These are phyloP conservation scores for Sporisorium sorghi DNA, from an alignment of 1,284 basidiomycete genomes.

Conservation along the genomic window DNA sequence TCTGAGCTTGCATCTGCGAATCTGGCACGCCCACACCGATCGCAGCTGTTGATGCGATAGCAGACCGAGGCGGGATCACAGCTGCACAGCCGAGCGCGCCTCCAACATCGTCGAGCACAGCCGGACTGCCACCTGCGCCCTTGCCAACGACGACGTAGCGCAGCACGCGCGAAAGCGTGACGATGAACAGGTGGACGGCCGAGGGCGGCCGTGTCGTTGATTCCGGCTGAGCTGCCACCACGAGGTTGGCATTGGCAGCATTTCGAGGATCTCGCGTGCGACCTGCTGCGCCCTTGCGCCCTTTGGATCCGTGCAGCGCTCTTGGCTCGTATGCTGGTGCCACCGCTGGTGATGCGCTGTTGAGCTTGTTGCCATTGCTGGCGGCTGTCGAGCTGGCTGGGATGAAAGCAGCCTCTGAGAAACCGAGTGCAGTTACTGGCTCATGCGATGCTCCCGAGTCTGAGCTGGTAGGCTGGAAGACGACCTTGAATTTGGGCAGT, in stretches of 20 bases:
- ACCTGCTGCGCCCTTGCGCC: slow-evolving; percentile 37
- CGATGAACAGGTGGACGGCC: slow-evolving; percentile 81
- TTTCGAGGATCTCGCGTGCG: slow-evolving; percentile 31
- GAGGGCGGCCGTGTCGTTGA: slow-evolving; percentile 30
- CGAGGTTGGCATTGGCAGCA: not conserved
- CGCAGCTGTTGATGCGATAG: not conserved
- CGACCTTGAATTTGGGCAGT: slow-evolving; percentile 68
- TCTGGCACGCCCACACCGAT: not conserved
- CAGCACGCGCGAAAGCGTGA: slow-evolving; percentile 84
- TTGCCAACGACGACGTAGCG: slow-evolving; percentile 82
- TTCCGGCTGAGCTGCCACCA: slow-evolving; percentile 11
- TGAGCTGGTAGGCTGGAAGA: slow-evolving; percentile 50
- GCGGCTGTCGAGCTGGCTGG: not conserved
- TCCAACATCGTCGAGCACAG: slow-evolving; percentile 85
- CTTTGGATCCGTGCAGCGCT: slow-evolving; percentile 35
- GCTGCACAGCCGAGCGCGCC: slow-evolving; percentile 84
- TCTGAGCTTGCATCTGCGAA: not conserved
- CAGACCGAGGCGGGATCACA: slow-evolving; percentile 38
- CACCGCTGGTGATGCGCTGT: not conserved
- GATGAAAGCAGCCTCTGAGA: slow-evolving; percentile 73
- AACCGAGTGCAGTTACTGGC: slow-evolving; percentile 90
- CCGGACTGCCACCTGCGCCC: slow-evolving; percentile 76
- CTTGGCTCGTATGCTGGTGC: slow-evolving; percentile 34
- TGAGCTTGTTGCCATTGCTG: slow-evolving; percentile 2
- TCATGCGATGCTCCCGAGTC: slow-evolving; percentile 72